Evolutionary conservation across 768 basidiomycete genomes (phyloP).

Genomic region (Rhodocollybia butyracea): DNA sequence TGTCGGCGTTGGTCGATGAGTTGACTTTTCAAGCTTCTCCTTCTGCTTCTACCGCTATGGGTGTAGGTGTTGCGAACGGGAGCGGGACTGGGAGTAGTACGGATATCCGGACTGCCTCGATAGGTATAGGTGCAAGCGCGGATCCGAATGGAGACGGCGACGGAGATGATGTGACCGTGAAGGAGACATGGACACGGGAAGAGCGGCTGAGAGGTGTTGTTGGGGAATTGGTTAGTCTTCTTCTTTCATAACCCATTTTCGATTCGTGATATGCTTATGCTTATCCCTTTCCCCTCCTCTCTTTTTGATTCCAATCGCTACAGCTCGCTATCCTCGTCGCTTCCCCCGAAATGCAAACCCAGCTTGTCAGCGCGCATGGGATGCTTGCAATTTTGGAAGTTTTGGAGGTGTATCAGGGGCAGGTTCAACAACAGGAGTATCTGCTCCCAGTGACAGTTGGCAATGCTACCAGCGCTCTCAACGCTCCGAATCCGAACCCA

Average conservation of each 20-base stretch:
- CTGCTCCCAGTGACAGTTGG: not conserved
- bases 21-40: slow-evolving; percentile 14
- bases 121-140: not conserved
- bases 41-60: too few species aligned
- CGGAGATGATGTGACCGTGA: too few species aligned
- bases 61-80: too few species aligned
- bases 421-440: not conserved
- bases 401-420: slow-evolving; percentile 45
- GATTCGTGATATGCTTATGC: not conserved
- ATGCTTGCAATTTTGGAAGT: slow-evolving; percentile 95
- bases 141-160: too few species aligned
- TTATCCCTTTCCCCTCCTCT: not conserved
- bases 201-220: slow-evolving; percentile 82
- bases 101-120: not conserved
- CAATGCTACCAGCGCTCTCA: too few species aligned
- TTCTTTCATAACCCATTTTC: not conserved
- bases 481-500: too few species aligned
- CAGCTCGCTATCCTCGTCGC: slow-evolving; percentile 57
- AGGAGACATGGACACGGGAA: slow-evolving; percentile 77
- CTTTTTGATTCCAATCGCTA: not conserved
- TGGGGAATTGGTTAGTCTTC: slow-evolving; percentile 72
- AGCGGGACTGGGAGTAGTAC: not conserved
- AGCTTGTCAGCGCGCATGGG: slow-evolving; percentile 90
- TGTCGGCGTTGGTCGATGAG: slow-evolving; percentile 84
- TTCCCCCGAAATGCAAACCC: slow-evolving; percentile 80